Conservation (phyloP, 2,329 filamentous ascomycete species). For the Thelonectria olida region DNA sequence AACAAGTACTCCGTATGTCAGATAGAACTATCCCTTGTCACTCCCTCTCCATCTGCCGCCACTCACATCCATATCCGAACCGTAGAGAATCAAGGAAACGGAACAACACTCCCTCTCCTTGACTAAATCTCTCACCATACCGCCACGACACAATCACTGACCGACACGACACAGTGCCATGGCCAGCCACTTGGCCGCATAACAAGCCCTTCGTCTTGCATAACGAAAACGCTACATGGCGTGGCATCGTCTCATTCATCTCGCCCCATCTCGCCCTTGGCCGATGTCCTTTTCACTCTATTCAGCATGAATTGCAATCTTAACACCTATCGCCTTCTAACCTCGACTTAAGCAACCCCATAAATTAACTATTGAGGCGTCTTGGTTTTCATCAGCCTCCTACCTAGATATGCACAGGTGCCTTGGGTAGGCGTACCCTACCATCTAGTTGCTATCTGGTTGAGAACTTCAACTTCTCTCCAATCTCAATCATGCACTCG, state of each 20-base stretch:
- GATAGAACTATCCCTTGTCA: no score
- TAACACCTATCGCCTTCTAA: no score
- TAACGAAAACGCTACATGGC: constrained; percentile 2
- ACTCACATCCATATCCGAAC: no score
- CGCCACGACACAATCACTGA: not conserved
- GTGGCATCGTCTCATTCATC: constrained; percentile 11
- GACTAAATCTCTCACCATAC: not conserved
- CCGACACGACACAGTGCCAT: not conserved
- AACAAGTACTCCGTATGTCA: no score
- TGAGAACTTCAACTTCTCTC: constrained; percentile 5
- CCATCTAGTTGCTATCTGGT: not conserved
- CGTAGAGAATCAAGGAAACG: no score
- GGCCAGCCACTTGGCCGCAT: constrained; percentile 7
- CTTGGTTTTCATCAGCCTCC: not conserved
- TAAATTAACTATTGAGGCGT: not conserved
- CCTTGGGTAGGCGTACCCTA: constrained; percentile 21
- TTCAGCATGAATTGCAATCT: not conserved
- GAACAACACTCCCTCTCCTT: not conserved
- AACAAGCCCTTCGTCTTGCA: not conserved
- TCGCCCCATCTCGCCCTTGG: not conserved
- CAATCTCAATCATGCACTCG: constrained; percentile 14
- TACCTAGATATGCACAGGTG: no score
- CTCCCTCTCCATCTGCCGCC: not conserved
- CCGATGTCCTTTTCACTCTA: not conserved
- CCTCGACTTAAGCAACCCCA: no score